Evolutionary conservation across 2,329 filamentous ascomycete genomes (phyloP).

Genomic region (Neopestalotiopsis sp.): DNA sequence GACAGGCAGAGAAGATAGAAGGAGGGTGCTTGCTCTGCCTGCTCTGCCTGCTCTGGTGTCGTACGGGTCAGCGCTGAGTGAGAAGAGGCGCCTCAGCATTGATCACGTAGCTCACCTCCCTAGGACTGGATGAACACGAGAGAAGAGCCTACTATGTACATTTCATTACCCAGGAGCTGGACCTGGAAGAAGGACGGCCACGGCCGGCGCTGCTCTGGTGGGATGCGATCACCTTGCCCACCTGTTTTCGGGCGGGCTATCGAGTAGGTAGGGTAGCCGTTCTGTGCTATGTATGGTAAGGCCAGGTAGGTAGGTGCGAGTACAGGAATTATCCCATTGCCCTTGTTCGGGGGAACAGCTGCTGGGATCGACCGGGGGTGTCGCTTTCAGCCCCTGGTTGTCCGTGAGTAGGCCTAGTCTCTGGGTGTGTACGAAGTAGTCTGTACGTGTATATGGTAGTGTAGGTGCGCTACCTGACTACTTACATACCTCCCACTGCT

Average conservation of each 20-base stretch:
- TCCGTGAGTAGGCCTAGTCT: background rate
- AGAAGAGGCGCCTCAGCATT: background rate
- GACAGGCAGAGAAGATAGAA: background rate
- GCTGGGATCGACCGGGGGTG: background rate
- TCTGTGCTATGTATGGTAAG: too few relatives aligned
- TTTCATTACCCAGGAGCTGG: too few relatives aligned
- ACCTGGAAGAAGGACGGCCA: too few relatives aligned
- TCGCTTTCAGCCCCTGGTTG: constrained; percentile 9
- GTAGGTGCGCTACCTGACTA: background rate
- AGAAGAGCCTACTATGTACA: background rate
- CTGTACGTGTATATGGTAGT: background rate
- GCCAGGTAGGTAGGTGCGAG: too few relatives aligned
- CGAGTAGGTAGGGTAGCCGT: too few relatives aligned
- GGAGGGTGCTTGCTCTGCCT: too few relatives aligned
- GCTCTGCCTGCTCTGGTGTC: background rate
- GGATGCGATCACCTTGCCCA: too few relatives aligned
- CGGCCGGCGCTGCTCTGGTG: too few relatives aligned
- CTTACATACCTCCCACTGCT: background rate
- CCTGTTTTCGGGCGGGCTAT: too few relatives aligned
- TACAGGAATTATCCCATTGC: background rate
- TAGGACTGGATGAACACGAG: background rate
- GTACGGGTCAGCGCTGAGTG: background rate
- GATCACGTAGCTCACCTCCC: background rate
- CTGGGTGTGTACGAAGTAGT: too few relatives aligned
- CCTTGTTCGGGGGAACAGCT: constrained; percentile 4